A percentile compares a stretch with the other conserved stretches of the same genome.
Evolutionary conservation across 495 filamentous ascomycete species (phyloP).

Genomic region (Neurospora sp.): DNA sequence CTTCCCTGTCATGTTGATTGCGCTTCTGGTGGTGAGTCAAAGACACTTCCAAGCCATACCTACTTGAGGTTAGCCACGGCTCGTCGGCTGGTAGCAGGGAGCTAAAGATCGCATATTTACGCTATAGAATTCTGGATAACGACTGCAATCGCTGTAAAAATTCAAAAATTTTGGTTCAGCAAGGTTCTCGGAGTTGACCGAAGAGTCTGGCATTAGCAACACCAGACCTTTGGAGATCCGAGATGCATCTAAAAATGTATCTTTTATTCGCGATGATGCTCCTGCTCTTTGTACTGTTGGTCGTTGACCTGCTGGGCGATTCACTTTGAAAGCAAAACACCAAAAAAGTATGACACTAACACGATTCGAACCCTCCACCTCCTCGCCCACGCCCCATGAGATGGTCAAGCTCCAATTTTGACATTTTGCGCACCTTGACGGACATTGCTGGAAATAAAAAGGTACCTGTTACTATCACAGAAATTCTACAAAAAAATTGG

Average conservation of each 20-base stretch:
- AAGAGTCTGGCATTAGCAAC: neutral
- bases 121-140: neutral
- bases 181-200: neutral
- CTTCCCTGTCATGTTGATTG: neutral
- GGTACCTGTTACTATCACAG: neutral
- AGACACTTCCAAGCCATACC: neutral
- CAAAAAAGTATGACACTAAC: neutral
- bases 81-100: neutral
- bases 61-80: neutral
- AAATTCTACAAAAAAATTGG: slow-evolving; percentile 9
- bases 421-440: neutral
- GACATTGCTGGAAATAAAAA: neutral
- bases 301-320: neutral
- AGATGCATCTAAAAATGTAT: neutral
- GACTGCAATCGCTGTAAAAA: neutral
- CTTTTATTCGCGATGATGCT: neutral
- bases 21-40: neutral
- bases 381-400: neutral
- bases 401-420: neutral
- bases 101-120: neutral
- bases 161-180: slow-evolving; percentile 6
- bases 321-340: neutral
- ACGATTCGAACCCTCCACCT: slow-evolving; percentile 9
- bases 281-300: neutral
- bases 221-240: neutral